phyloP scores from a whole-genome alignment of 768 basidiomycete genomes.

The Suillus decipiens region DNA sequence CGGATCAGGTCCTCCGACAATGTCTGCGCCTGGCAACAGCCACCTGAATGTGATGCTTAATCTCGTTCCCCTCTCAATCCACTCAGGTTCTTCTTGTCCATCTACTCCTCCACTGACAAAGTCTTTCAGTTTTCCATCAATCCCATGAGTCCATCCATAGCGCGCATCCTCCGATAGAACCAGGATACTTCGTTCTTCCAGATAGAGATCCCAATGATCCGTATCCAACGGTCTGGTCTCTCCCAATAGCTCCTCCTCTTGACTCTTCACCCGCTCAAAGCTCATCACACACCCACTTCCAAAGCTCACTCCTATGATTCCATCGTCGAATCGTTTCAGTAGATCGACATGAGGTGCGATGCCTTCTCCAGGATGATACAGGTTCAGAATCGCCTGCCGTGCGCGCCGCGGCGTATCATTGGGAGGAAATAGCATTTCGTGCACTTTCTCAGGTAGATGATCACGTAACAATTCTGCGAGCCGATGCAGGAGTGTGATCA shows the following conservation, averaged over 20 bases:
- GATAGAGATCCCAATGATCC: constrained; percentile 52
- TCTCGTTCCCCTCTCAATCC: constrained; percentile 56
- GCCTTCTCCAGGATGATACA: constrained; percentile 88
- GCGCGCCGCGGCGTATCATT: constrained; percentile 42
- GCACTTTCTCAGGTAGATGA: constrained; percentile 48
- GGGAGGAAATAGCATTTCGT: constrained; percentile 63
- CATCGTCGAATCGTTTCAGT: constrained; percentile 80
- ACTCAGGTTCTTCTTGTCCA: constrained; percentile 24
- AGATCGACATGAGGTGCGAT: constrained; percentile 90
- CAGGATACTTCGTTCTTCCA: constrained; percentile 76
- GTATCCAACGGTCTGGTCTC: constrained; percentile 10
- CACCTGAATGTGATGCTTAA: constrained; percentile 88
- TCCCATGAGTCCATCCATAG: constrained; percentile 89
- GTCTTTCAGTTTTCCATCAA: constrained; percentile 63
- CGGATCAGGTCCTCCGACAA: constrained; percentile 52
- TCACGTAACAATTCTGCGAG: constrained; percentile 53
- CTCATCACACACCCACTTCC: constrained; percentile 81
- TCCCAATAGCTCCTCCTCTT: constrained; percentile 6
- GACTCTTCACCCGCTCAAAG: constrained; percentile 44
- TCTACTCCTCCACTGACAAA: constrained; percentile 42
- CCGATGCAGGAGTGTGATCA: constrained; percentile 52
- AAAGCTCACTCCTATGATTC: constrained; percentile 86
- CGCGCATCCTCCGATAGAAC: constrained; percentile 81
- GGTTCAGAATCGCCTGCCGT: constrained; percentile 87
- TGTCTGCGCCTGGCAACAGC: constrained; percentile 81